phyloP scores from a whole-genome alignment of 2,329 filamentous ascomycete species.

The Claviceps monticola region DNA sequence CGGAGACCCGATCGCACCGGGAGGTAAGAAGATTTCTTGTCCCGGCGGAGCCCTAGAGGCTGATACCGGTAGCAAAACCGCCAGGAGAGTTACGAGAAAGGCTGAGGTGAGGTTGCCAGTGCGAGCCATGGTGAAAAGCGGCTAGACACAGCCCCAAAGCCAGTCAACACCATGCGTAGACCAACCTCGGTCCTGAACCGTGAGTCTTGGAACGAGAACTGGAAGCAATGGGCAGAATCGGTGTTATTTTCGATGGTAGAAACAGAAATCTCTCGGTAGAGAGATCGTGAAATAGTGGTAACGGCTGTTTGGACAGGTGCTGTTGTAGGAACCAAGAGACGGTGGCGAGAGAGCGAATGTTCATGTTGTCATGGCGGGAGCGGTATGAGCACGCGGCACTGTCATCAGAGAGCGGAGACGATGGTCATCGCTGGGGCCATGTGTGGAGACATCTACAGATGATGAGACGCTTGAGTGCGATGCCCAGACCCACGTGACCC shows the following conservation, averaged over 20 bases:
- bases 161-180: conserved; percentile 1
- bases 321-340: neutral
- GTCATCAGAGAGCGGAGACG: neutral
- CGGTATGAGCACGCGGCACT: conserved; percentile 5
- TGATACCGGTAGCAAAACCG: conserved; percentile 32
- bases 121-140: conserved; percentile 22
- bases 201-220: neutral
- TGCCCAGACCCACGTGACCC: neutral
- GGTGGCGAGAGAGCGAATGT: neutral
- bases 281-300: neutral
- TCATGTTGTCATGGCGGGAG: conserved; percentile 10
- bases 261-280: neutral
- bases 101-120: conserved; percentile 48
- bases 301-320: neutral
- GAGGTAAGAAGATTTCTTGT: conserved; percentile 30
- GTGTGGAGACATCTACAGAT: neutral
- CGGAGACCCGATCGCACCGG: conserved; percentile 25
- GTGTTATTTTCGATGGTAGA: neutral
- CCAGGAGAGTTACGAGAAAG: conserved; percentile 53
- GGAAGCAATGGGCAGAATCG: neutral
- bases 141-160: conserved; percentile 2
- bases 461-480: neutral
- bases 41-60: conserved; percentile 17
- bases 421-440: neutral
- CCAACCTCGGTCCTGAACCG: neutral